These are phyloP conservation scores for Saxophila tyrrhenica DNA, from an alignment of 495 filamentous ascomycete species.

Conservation along the genomic window DNA sequence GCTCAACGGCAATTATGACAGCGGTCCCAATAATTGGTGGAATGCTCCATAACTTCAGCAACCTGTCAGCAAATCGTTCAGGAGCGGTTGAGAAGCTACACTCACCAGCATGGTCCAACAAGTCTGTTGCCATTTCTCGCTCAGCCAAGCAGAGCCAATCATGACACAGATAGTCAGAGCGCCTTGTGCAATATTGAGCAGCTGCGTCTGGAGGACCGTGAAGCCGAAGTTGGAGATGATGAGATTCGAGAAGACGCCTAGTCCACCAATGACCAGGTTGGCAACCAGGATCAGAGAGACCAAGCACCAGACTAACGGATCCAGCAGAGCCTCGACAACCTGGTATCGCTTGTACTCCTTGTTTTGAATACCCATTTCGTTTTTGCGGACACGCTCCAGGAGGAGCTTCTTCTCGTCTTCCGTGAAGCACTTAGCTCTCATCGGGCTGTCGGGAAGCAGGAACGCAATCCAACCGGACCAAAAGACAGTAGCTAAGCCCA, in stretches of 20 bases:
- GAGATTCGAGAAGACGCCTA: constrained; percentile 56
- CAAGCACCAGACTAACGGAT: constrained; percentile 41
- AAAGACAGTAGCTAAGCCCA: constrained; percentile 21
- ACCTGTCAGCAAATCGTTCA: too few species aligned
- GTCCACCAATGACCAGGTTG: constrained; percentile 54
- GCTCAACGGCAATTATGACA: constrained; percentile 41
- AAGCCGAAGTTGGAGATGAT: constrained; percentile 44
- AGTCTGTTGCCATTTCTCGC: neutral
- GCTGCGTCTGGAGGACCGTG: constrained; percentile 40
- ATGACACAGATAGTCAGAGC: constrained; percentile 59
- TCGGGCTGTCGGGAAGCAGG: constrained; percentile 24
- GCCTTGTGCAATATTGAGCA: constrained; percentile 60
- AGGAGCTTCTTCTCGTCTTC: constrained; percentile 25
- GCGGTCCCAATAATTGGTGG: constrained; percentile 48
- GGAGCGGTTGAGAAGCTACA: too few species aligned
- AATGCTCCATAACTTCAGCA: too few species aligned
- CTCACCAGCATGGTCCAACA: constrained; percentile 19
- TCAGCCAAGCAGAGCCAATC: constrained; percentile 47
- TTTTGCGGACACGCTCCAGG: constrained; percentile 15
- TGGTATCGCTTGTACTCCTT: constrained; percentile 11
- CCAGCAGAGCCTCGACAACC: constrained; percentile 36
- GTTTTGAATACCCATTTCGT: constrained; percentile 21
- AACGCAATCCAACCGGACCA: constrained; percentile 40
- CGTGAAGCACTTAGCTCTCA: constrained; percentile 26
- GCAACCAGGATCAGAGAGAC: constrained; percentile 50